Base-by-base conservation (phyloP, 2,329 filamentous ascomycete genomes). In the Alternaria sp. region DNA sequence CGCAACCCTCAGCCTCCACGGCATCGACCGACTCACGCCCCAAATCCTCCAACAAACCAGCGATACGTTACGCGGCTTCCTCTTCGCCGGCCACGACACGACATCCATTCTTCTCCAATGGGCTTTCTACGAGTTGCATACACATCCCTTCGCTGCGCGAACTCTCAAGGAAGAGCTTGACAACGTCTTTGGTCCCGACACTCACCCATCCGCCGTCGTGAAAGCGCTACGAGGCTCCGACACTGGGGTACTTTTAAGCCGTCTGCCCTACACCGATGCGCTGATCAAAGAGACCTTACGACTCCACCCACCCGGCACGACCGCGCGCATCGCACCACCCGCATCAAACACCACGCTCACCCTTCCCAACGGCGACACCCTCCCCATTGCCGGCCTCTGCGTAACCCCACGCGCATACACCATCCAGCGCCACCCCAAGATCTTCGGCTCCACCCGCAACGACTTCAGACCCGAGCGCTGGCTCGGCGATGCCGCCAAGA, bases 201-300 rank as follows among this genome's bases (percentile, higher is more conserved):
- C 55, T 3, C 44, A 58, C n/a, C 55, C 55, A 1, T 28, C 28
- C 0, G 17, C n/a, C 21, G 32, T 58, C 9, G 43, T 51, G 2
- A 52, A 58, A 13, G 21, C 44, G 3, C 45, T 58, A 3, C 44
- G 32, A 13, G n/a, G 30, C 12, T 8, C 30, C 2, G 55, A 52
- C 9, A 30, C 45, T 1, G 46, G 55, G 3, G 5, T n/a, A 23
- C 28, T 58, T 5, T 12, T 58, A 1, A n/a, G 32, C 45, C 74
- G 74, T 15, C 77, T 85, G 69, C 83, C 82, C 0, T 88, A 70
- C 56, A 69, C 64, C 13, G 64, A 82, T 60, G 81, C 81, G 12
- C 69, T 82, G 15, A 81, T 83, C 67, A 80, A 82, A 49, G 82
- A 84, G 65, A 77, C 81, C 0, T 68, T 84, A 9, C 77, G 83